A percentile compares a stretch with the other conserved stretches of the same genome.
Conservation (phyloP, 2,329 filamentous ascomycete genomes). For the Ophiocordyceps unilateralis region DNA sequence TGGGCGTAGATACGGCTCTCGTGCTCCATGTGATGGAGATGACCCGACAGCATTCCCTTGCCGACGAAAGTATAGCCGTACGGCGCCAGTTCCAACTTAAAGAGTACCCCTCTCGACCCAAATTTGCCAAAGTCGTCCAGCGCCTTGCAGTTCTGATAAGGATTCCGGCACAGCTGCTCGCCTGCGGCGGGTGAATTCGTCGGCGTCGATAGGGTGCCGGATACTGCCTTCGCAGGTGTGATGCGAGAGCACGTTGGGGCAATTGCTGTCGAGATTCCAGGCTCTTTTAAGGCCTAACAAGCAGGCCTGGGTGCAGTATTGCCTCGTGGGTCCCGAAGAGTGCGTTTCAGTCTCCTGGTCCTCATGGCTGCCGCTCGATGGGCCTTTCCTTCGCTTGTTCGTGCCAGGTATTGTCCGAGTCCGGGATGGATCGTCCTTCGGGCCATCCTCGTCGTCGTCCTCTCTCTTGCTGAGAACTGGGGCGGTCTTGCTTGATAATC, state of each 20-base stretch:
- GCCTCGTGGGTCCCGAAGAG: conserved; percentile 1
- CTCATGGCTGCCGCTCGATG: conserved; percentile 1
- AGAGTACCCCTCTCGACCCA: conserved; percentile 4
- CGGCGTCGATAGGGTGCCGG: conserved; percentile 4
- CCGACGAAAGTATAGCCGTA: conserved; percentile 8
- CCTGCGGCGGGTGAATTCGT: conserved; percentile 2
- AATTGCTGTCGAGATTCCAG: conserved; percentile 5
- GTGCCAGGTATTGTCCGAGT: neutral
- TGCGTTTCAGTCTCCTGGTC: conserved; percentile 4
- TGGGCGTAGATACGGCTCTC: conserved; percentile 6
- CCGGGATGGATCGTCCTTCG: neutral
- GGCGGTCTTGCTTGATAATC: neutral
- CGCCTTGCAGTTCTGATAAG: conserved; percentile 3
- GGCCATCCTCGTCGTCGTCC: neutral
- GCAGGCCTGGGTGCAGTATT: conserved; percentile 8
- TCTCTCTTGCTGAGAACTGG: neutral
- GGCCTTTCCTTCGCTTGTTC: neutral
- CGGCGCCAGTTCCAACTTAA: conserved; percentile 6
- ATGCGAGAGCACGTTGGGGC: conserved; percentile 7
- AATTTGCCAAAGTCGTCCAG: neutral
- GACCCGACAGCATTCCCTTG: conserved; percentile 5
- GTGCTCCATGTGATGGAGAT: conserved; percentile 3
- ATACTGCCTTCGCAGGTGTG: conserved; percentile 1
- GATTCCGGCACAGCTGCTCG: conserved; percentile 2
- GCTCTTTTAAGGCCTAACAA: conserved; percentile 8